Conservation (phyloP, 192 early-diverging fungal species). For the Bifiguratus adelaidae region DNA sequence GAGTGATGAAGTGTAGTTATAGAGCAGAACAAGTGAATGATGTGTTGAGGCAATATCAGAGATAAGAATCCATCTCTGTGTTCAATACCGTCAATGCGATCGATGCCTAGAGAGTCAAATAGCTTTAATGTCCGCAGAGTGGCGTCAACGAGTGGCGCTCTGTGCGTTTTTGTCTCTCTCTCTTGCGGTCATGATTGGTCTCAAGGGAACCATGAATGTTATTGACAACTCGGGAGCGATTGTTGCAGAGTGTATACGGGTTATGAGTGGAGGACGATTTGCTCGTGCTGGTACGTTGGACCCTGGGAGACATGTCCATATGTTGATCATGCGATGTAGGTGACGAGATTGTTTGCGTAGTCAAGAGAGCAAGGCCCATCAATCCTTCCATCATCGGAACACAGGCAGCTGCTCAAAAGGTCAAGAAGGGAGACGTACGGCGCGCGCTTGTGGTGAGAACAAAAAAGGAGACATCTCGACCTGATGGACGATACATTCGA, state of each 20-base stretch:
- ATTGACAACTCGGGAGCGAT: constrained; percentile 97
- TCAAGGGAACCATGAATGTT: constrained; percentile 76
- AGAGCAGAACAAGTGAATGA: no score
- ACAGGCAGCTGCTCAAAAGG: constrained; percentile 51
- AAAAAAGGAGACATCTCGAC: constrained; percentile 75
- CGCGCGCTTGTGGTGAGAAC: constrained; percentile 87
- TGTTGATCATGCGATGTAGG: constrained; percentile 34
- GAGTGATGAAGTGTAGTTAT: no score
- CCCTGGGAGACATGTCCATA: no score
- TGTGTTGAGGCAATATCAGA: no score
- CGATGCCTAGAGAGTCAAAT: no score
- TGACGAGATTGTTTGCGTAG: constrained; percentile 92
- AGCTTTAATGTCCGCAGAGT: no score
- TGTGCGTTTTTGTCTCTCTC: no score
- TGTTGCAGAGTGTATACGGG: constrained; percentile 91
- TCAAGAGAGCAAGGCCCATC: constrained; percentile 83
- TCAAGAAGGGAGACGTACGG: constrained; percentile 91
- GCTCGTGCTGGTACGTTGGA: constrained; percentile 43
- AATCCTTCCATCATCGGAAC: constrained; percentile 36
- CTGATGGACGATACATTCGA: constrained; percentile 83
- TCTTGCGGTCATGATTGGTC: constrained; percentile 55
- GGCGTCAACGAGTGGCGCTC: no score
- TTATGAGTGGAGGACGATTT: constrained; percentile 67
- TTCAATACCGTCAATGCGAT: no score
- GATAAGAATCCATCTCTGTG: no score